Evolutionary conservation across 2,329 filamentous ascomycete genomes (phyloP).

Genomic region (Botrytis squamosa): DNA sequence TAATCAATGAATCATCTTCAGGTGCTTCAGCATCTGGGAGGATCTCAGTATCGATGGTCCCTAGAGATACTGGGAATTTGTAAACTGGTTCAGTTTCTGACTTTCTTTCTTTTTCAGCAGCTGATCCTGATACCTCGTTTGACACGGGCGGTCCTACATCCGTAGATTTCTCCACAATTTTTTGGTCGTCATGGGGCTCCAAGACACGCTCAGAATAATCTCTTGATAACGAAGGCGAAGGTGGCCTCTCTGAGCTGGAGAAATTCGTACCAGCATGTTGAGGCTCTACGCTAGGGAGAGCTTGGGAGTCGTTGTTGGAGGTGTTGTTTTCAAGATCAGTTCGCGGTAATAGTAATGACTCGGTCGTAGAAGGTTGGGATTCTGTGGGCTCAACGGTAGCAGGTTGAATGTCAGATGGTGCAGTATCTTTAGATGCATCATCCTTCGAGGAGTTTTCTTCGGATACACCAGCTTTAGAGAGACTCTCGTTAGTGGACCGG

Average conservation of each 20-base stretch:
- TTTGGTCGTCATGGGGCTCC: background rate
- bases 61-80: background rate
- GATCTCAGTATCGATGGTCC: conserved; percentile 4
- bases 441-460: background rate
- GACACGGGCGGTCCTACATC: background rate
- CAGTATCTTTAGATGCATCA: background rate
- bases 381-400: background rate
- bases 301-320: background rate
- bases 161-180: too few species aligned
- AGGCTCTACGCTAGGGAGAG: background rate
- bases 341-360: background rate
- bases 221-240: background rate
- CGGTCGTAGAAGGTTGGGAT: background rate
- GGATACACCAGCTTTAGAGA: background rate
- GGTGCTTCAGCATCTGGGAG: conserved; percentile 11
- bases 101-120: background rate
- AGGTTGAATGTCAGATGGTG: background rate
- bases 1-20: conserved; percentile 13
- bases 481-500: background rate
- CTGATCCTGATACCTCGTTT: background rate
- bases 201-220: background rate
- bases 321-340: background rate
- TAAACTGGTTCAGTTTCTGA: background rate
- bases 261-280: background rate
- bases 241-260: background rate